Evolutionary conservation across 129 eudicot species (phyloP).

Genomic region (Erigeron canadensis): DNA sequence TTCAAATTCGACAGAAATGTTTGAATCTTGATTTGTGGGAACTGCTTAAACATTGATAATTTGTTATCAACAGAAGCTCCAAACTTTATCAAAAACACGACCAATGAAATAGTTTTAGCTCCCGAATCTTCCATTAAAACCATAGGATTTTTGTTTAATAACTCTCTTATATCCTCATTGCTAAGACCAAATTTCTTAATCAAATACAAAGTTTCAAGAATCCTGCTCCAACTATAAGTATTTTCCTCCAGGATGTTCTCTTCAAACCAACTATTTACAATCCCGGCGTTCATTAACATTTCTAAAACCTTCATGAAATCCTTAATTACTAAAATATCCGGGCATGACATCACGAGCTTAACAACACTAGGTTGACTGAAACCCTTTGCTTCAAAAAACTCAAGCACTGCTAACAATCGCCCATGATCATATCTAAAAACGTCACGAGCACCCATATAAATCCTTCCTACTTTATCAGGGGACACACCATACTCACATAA

Average conservation of each 20-base stretch:
- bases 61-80: constrained; percentile 11
- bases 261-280: constrained; percentile 57
- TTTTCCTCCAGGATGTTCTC: constrained; percentile 41
- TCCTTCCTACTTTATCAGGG: constrained; percentile 55
- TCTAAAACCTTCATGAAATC: constrained; percentile 41
- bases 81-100: constrained; percentile 16
- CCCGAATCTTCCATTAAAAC: constrained; percentile 58
- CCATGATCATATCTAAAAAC: constrained; percentile 58
- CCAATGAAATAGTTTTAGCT: constrained; percentile 30
- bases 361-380: constrained; percentile 41
- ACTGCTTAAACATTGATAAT: constrained; percentile 41
- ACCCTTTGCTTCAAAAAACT: constrained; percentile 47
- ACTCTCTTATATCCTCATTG: constrained; percentile 36
- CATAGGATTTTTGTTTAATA: constrained; percentile 42
- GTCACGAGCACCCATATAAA: constrained; percentile 55
- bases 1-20: constrained; percentile 45
- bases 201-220: constrained; percentile 45
- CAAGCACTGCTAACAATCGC: constrained; percentile 43
- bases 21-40: constrained; percentile 41
- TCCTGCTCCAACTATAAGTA: constrained; percentile 54
- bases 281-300: constrained; percentile 40
- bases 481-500: constrained; percentile 61
- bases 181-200: constrained; percentile 42
- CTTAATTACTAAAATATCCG: constrained; percentile 40
- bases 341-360: constrained; percentile 54